Percentiles rank a stretch among this genome's conserved stretches.
These are phyloP conservation scores for Aspergillus aculeatinus DNA, from an alignment of 2,329 filamentous ascomycete genomes.

Conservation along the genomic window DNA sequence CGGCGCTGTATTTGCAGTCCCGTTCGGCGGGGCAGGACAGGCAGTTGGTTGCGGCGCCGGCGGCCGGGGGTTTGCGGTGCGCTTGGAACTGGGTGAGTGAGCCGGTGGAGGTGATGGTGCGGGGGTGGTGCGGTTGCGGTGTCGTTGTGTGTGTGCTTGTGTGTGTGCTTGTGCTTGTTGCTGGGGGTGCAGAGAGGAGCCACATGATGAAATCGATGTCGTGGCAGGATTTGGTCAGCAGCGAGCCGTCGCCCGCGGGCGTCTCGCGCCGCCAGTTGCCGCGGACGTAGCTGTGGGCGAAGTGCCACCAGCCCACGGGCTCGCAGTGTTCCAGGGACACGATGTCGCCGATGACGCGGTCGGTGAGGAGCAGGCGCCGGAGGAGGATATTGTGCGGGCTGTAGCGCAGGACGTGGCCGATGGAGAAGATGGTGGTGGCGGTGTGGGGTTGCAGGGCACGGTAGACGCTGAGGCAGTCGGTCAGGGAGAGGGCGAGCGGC, in stretches of 20 bases:
- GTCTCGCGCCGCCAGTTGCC: slow-evolving; percentile 90
- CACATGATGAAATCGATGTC: slow-evolving; percentile 92
- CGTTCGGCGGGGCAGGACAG: slow-evolving; percentile 72
- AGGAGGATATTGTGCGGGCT: slow-evolving; percentile 88
- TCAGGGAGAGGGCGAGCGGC: slow-evolving; percentile 76
- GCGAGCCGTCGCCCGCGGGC: slow-evolving; percentile 67
- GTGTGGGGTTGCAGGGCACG: slow-evolving; percentile 34
- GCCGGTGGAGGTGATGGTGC: slow-evolving; percentile 72
- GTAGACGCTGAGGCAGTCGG: slow-evolving; percentile 74
- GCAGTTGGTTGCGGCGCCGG: slow-evolving; percentile 81
- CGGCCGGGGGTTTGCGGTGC: slow-evolving; percentile 70
- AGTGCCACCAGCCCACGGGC: slow-evolving; percentile 96
- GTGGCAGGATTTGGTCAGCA: slow-evolving; percentile 94
- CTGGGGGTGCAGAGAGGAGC: slow-evolving; percentile 64
- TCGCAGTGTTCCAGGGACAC: slow-evolving; percentile 88
- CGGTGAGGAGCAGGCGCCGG: slow-evolving; percentile 71
- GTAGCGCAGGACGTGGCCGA: slow-evolving; percentile 91
- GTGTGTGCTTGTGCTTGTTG: slow-evolving; percentile 20
- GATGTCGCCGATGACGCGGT: slow-evolving; percentile 77
- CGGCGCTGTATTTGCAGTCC: slow-evolving; percentile 80
- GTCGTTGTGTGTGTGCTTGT: slow-evolving; percentile 25
- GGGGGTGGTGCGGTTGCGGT: slow-evolving; percentile 68
- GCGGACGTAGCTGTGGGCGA: slow-evolving; percentile 81
- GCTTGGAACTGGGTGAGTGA: slow-evolving; percentile 75
- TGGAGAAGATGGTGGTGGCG: slow-evolving; percentile 67